A percentile compares a stretch with the other conserved stretches of the same genome.
Conservation (phyloP, 2,329 filamentous ascomycete species). For the Berkeleyomyces rouxiae region DNA sequence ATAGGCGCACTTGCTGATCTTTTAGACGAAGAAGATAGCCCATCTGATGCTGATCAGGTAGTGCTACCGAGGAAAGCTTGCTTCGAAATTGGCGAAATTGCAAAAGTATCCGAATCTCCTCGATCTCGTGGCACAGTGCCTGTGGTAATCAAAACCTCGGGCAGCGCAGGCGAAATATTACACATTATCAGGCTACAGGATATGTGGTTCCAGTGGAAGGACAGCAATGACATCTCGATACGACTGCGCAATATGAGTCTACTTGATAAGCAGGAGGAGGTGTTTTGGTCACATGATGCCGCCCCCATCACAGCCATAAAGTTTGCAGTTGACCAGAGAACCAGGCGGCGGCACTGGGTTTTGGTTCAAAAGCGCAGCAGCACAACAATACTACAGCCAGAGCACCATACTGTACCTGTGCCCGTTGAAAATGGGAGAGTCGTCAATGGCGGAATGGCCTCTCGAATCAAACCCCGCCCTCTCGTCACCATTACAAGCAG, state of each 20-base stretch:
- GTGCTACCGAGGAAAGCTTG: conserved; percentile 15
- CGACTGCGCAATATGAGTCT: conserved; percentile 28
- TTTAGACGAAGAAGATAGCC: conserved; percentile 22
- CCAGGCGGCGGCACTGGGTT: conserved; percentile 30
- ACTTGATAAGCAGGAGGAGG: conserved; percentile 28
- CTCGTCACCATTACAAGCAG: conserved; percentile 34
- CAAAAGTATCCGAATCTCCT: conserved; percentile 22
- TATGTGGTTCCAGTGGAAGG: conserved; percentile 38
- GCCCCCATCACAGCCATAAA: conserved; percentile 35
- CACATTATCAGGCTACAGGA: conserved; percentile 34
- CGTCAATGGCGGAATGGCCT: conserved; percentile 21
- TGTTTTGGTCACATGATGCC: conserved; percentile 37
- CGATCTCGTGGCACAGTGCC: conserved; percentile 16
- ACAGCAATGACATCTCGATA: conserved; percentile 29
- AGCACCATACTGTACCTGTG: conserved; percentile 27
- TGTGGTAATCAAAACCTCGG: conserved; percentile 32
- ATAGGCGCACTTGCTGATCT: conserved; percentile 20
- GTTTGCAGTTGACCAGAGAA: conserved; percentile 26
- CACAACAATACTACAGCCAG: conserved; percentile 35
- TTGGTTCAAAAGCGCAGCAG: conserved; percentile 35
- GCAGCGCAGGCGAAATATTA: conserved; percentile 41
- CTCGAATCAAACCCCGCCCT: conserved; percentile 38
- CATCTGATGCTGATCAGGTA: conserved; percentile 2
- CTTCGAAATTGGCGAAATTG: conserved; percentile 40
- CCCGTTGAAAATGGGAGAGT: conserved; percentile 13